Conservation (phyloP, 805 yeast species). For the Schizosaccharomyces cryophilus region DNA sequence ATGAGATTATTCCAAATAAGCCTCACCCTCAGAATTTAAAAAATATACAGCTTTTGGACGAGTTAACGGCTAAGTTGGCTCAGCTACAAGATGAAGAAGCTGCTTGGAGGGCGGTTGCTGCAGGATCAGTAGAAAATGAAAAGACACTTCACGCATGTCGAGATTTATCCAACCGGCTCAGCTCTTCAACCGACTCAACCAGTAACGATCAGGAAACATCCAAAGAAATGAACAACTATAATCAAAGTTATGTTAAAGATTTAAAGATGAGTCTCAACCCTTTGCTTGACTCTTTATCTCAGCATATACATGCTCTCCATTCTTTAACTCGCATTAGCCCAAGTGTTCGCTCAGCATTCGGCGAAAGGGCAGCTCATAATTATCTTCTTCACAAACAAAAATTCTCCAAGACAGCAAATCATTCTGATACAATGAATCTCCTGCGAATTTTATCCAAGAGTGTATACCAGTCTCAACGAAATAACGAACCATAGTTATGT, state of each 20-base stretch:
- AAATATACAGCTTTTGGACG: conserved; percentile 24
- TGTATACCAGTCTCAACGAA: too few species aligned
- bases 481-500: too few species aligned
- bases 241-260: too few species aligned
- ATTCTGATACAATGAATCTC: neutral
- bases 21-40: conserved; percentile 39
- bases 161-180: too few species aligned
- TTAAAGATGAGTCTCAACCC: neutral
- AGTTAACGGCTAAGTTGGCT: conserved; percentile 10
- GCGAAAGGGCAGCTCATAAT: neutral
- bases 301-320: neutral
- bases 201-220: too few species aligned
- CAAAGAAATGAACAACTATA: too few species aligned
- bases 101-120: neutral
- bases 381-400: neutral
- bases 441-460: neutral
- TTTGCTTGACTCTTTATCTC: neutral
- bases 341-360: neutral
- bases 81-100: neutral
- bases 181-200: too few species aligned
- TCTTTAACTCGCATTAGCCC: neutral
- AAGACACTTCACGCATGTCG: neutral
- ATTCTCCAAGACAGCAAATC: neutral
- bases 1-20: conserved; percentile 8
- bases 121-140: neutral